Percentiles rank a stretch among this genome's conserved stretches.
These are phyloP conservation scores for Vanderwaltozyma verrucispora DNA, from an alignment of 805 yeast genomes.

Conservation along the genomic window DNA sequence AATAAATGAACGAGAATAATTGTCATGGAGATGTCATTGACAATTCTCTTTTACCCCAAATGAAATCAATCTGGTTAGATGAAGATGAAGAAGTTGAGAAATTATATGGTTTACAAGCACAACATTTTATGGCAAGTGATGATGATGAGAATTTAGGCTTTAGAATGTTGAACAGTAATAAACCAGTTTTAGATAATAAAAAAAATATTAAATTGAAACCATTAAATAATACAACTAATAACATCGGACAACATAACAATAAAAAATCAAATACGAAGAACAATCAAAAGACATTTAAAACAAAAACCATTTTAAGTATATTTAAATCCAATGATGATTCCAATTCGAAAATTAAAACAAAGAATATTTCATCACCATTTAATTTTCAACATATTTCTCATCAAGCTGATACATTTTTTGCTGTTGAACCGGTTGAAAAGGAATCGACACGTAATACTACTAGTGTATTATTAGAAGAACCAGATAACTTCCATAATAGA, in stretches of 20 bases:
- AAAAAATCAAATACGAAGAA: no score
- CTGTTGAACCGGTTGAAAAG: background rate
- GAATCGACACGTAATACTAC: background rate
- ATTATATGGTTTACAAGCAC: constrained; percentile 24
- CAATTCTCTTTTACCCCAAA: constrained; percentile 9
- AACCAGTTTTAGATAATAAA: constrained; percentile 23
- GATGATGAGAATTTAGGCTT: constrained; percentile 21
- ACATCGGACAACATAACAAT: constrained; percentile 4
- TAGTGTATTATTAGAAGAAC: background rate
- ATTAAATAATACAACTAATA: constrained; percentile 6
- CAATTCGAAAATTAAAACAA: constrained; percentile 7
- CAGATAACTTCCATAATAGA: background rate
- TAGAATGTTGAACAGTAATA: constrained; percentile 25
- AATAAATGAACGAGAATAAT: no score
- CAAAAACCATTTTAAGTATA: constrained; percentile 16
- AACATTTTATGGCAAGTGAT: constrained; percentile 14
- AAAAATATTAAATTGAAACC: constrained; percentile 28
- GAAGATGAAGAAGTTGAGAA: constrained; percentile 31
- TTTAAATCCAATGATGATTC: constrained; percentile 11
- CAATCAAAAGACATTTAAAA: constrained; percentile 9
- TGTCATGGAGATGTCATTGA: background rate
- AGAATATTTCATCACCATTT: constrained; percentile 30
- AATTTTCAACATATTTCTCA: constrained; percentile 33
- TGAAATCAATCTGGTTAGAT: constrained; percentile 36
- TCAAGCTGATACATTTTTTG: constrained; percentile 15